Percentiles rank a stretch among this genome's conserved stretches.
phyloP scores from a whole-genome alignment of 768 basidiomycete genomes.

The Ephemerocybe angulata region DNA sequence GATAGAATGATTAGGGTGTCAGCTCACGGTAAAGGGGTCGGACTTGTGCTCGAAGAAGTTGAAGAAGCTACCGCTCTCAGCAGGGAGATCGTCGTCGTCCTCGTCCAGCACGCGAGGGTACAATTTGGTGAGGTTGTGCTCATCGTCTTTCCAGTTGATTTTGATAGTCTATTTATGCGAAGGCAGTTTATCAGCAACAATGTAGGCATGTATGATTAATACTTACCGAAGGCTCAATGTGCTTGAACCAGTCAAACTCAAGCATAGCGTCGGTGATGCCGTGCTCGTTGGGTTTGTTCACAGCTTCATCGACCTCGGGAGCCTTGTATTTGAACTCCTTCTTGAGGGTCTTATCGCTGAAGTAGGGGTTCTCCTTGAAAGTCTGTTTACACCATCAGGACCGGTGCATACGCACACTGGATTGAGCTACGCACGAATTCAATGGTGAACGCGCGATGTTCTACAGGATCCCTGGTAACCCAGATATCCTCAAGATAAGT shows the following conservation, averaged over 20 bases:
- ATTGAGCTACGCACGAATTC: slow-evolving; percentile 70
- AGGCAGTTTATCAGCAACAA: slow-evolving; percentile 5
- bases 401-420: slow-evolving; percentile 3
- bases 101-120: slow-evolving; percentile 66
- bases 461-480: slow-evolving; percentile 67
- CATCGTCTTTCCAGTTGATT: slow-evolving; percentile 79
- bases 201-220: slow-evolving; percentile 4
- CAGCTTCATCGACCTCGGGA: slow-evolving; percentile 34
- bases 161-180: slow-evolving; percentile 46
- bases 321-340: slow-evolving; percentile 78
- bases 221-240: slow-evolving; percentile 64
- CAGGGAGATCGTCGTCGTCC: slow-evolving; percentile 56
- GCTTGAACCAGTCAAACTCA: slow-evolving; percentile 75
- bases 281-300: slow-evolving; percentile 63
- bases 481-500: slow-evolving; percentile 84
- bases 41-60: slow-evolving; percentile 72
- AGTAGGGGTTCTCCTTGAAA: slow-evolving; percentile 86
- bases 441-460: slow-evolving; percentile 78
- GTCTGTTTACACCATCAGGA: slow-evolving; percentile 40
- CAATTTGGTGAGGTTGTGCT: slow-evolving; percentile 72
- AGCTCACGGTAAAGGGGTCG: slow-evolving; percentile 67
- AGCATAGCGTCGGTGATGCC: slow-evolving; percentile 78
- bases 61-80: slow-evolving; percentile 82
- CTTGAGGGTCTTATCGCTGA: slow-evolving; percentile 68
- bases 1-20: background rate